Base-by-base conservation (phyloP, 2,329 filamentous ascomycete species). In the Clonostachys byssicola region DNA sequence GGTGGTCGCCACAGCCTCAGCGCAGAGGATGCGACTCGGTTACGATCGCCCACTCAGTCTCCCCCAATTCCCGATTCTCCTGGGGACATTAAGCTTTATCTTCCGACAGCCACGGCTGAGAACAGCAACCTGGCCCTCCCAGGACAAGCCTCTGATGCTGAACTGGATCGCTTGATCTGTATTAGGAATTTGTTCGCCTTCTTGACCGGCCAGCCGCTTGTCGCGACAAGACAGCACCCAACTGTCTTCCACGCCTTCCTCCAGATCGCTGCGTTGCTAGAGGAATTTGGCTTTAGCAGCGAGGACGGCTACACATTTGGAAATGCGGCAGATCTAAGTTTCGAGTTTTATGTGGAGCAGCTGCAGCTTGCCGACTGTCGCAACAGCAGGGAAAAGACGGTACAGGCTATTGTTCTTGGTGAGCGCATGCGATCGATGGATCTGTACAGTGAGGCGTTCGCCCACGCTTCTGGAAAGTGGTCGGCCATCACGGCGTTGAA, bases 371-470 rank as follows among this genome's bases (percentile, higher is more conserved):
- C 82, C 4, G 92, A 97, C 65, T 86, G 96, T 42, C 78, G 91
- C 47, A 72, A 80, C 50, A 95, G 89, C 61, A 80, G 86, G 23
- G 90, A 96, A 60, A 95, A 94, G 74, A 96, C 89, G 0, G 75
- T 97, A 20, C 90, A 97, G 66, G 88, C 86, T 0, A 77, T 97
- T 42, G 78, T 97, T n/a, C 73, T 99, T 12, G 92, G 89, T 47
- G 92, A 99, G 68, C 81, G 81, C 36, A 88, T 97, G 83, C 85
- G 85, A 49, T 95, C 81, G 43, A 81, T 86, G 57, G 78, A 85
- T 8, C 77, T 99, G 3, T 97, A 95, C 67, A 89, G 89, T 49
- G 91, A 96, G 65, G 90, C 89, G 0, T 97, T 96, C 59, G 84
- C 91, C 6, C 94, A 97, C 64, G 90, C 86, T 1, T 90, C 89